Percentiles rank a stretch among this genome's conserved stretches.
Evolutionary conservation across 2,329 filamentous ascomycete genomes (phyloP).

Genomic region (Clarireedia paspali): DNA sequence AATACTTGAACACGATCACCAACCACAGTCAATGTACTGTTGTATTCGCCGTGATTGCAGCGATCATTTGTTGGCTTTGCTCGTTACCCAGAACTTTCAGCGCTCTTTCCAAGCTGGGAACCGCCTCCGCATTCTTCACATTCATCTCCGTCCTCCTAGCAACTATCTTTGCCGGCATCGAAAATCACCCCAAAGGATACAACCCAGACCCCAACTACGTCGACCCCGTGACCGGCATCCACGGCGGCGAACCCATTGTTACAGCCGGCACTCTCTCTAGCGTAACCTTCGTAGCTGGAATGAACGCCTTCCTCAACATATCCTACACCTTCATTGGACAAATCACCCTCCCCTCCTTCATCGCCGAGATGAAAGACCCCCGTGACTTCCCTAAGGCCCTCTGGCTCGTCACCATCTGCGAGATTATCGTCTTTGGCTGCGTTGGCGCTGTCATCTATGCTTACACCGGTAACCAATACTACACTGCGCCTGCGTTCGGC

Average conservation of each 20-base stretch:
- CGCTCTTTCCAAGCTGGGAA: slow-evolving; percentile 71
- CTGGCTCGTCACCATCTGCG: slow-evolving; percentile 82
- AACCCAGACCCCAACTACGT: slow-evolving; percentile 38
- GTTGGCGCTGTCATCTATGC: slow-evolving; percentile 76
- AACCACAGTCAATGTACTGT: slow-evolving; percentile 68
- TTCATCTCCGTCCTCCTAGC: slow-evolving; percentile 83
- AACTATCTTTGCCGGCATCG: slow-evolving; percentile 71
- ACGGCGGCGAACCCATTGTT: slow-evolving; percentile 56
- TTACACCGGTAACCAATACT: slow-evolving; percentile 87
- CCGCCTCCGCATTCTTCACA: slow-evolving; percentile 75
- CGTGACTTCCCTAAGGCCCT: slow-evolving; percentile 89
- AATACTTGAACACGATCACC: slow-evolving; percentile 86
- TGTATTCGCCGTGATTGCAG: slow-evolving; percentile 66
- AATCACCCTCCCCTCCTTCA: slow-evolving; percentile 89
- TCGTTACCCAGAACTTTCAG: slow-evolving; percentile 83
- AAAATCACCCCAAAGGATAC: slow-evolving; percentile 65
- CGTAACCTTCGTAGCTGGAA: slow-evolving; percentile 73
- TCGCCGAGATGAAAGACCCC: slow-evolving; percentile 79
- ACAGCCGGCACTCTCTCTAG: slow-evolving; percentile 56
- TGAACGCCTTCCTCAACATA: slow-evolving; percentile 91
- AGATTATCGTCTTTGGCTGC: slow-evolving; percentile 77
- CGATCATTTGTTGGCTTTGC: slow-evolving; percentile 66
- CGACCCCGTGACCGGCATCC: slow-evolving; percentile 18
- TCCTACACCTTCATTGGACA: slow-evolving; percentile 95
- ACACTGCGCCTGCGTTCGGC: slow-evolving; percentile 80